Percentiles rank a stretch among this genome's conserved stretches.
These are phyloP conservation scores for Alternaria viburni DNA, from an alignment of 2,329 filamentous ascomycete genomes.

Conservation along the genomic window DNA sequence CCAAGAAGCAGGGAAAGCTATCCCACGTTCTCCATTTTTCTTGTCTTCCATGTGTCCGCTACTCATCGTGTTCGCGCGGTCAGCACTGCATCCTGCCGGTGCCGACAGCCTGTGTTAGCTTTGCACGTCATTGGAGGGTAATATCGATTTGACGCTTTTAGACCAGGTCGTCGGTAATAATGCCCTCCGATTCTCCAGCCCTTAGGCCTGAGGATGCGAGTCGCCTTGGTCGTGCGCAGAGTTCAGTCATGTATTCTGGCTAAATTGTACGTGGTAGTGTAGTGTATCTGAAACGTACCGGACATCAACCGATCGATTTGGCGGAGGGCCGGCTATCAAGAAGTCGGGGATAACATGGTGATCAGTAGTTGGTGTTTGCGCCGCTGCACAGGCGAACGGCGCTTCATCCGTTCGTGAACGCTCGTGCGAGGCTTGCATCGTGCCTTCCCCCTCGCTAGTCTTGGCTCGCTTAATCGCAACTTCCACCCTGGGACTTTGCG, in stretches of 20 bases:
- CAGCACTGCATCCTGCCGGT: slow-evolving; percentile 2
- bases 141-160: slow-evolving; percentile 2
- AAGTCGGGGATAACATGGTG: slow-evolving; percentile 2
- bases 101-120: slow-evolving; percentile 6
- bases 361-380: slow-evolving; percentile 12
- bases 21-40: not conserved
- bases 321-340: not conserved
- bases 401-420: slow-evolving; percentile 8
- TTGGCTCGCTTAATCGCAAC: slow-evolving; percentile 15
- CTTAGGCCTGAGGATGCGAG: not conserved
- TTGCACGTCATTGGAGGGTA: not conserved
- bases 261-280: slow-evolving; percentile 1
- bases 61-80: not conserved
- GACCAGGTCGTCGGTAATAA: slow-evolving; percentile 12
- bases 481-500: not conserved
- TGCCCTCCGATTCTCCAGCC: not conserved
- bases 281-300: slow-evolving; percentile 14
- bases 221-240: not conserved
- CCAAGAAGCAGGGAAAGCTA: not conserved
- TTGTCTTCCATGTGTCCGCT: slow-evolving; percentile 1
- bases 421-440: slow-evolving; percentile 6
- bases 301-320: slow-evolving; percentile 11
- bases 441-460: not conserved
- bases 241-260: slow-evolving; percentile 13
- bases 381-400: slow-evolving; percentile 9